These are phyloP conservation scores for Eremothecium cymbalariae DNA, from an alignment of 1,139 yeast genomes.

Conservation along the genomic window DNA sequence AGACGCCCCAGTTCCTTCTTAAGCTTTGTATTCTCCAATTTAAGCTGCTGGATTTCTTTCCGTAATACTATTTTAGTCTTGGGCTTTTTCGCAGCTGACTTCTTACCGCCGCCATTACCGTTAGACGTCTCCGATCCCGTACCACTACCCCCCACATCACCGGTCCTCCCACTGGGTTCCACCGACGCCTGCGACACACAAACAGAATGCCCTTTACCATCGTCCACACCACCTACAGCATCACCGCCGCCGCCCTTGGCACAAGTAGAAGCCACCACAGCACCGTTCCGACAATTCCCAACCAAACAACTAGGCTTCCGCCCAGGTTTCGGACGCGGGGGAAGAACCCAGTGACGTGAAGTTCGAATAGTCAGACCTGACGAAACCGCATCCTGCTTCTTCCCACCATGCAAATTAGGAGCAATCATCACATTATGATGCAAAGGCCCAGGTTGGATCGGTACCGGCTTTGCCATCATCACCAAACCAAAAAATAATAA, in stretches of 20 bases:
- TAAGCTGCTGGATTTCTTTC: constrained; percentile 20
- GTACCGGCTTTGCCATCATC: constrained; percentile 11
- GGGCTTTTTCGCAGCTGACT: constrained; percentile 9
- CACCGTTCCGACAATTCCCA: constrained; percentile 4
- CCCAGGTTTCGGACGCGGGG: constrained; percentile 49
- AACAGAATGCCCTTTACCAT: neutral
- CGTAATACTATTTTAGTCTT: constrained; percentile 16
- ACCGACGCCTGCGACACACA: constrained; percentile 2
- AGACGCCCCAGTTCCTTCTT: constrained; percentile 21
- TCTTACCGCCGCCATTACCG: neutral
- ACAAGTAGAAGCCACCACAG: constrained; percentile 1
- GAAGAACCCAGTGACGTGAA: constrained; percentile 31
- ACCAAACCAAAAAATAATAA: no score
- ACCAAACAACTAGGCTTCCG: constrained; percentile 26
- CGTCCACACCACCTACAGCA: neutral
- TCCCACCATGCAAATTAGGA: constrained; percentile 10
- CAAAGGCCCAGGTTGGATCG: constrained; percentile 11
- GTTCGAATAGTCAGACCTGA: constrained; percentile 19
- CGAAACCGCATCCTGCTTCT: constrained; percentile 9
- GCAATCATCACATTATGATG: constrained; percentile 11
- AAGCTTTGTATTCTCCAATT: constrained; percentile 20
- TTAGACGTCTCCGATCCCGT: constrained; percentile 1
- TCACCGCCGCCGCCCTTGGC: neutral
- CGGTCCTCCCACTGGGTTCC: neutral
- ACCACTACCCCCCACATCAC: neutral